Percentiles rank a stretch among this genome's conserved stretches.
Conservation (phyloP, 140 eudicot genomes). For the Senecio squalidus region DNA sequence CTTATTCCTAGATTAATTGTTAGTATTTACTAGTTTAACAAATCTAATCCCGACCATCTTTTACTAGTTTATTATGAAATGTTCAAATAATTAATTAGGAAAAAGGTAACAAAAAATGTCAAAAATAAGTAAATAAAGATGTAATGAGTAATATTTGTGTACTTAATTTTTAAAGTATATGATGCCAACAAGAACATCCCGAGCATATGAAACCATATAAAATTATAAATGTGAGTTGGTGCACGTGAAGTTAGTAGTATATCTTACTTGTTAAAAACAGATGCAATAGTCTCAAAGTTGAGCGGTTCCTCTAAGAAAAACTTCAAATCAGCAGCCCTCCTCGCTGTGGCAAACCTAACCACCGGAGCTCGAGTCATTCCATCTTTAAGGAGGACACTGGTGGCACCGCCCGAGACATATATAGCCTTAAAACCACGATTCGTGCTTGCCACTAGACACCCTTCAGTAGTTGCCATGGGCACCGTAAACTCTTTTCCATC, state of each 20-base stretch:
- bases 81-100: background rate
- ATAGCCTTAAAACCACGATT: constrained; percentile 45
- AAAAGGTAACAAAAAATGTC: background rate
- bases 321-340: constrained; percentile 41
- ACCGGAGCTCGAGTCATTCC: constrained; percentile 49
- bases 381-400: constrained; percentile 31
- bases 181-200: too few relatives aligned
- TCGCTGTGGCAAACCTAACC: constrained; percentile 33
- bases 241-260: too few relatives aligned
- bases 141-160: too few relatives aligned
- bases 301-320: constrained; percentile 34
- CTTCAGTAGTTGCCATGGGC: constrained; percentile 51
- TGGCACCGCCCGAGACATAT: constrained; percentile 34
- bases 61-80: too few relatives aligned
- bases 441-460: constrained; percentile 43
- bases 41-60: too few relatives aligned
- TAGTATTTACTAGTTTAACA: too few relatives aligned
- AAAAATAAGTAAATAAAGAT: too few relatives aligned
- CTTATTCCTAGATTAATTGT: too few relatives aligned
- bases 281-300: constrained; percentile 28
- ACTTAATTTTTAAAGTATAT: too few relatives aligned
- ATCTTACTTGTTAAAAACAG: constrained; percentile 29
- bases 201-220: too few relatives aligned
- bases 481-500: constrained; percentile 31
- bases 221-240: too few relatives aligned